Percentiles rank a stretch among this genome's conserved stretches.
Conservation (phyloP, 495 filamentous ascomycete species). For the Tuber brumale region DNA sequence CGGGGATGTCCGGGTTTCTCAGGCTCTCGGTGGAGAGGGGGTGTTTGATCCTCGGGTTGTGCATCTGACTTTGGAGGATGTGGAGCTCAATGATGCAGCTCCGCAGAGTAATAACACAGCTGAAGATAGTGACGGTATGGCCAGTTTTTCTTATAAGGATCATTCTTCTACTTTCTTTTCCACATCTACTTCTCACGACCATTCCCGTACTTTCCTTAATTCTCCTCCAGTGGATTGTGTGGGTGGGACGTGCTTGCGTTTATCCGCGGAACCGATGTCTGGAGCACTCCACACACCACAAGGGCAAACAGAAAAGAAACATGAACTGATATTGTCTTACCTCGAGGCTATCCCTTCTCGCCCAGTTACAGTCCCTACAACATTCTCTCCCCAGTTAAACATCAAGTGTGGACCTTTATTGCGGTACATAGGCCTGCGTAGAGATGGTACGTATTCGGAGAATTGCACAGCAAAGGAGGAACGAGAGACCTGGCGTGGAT, state of each 20-base stretch:
- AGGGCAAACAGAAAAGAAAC: conserved; percentile 25
- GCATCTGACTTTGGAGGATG: conserved; percentile 36
- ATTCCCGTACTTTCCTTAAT: neutral
- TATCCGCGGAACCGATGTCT: neutral
- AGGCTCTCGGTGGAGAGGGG: conserved; percentile 14
- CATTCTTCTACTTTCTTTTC: conserved; percentile 13
- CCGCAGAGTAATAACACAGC: conserved; percentile 5
- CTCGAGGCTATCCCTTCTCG: conserved; percentile 35
- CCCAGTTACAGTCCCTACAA: conserved; percentile 51
- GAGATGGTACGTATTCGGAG: conserved; percentile 45
- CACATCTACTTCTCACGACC: neutral
- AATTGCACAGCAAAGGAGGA: conserved; percentile 45
- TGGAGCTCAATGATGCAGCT: conserved; percentile 12
- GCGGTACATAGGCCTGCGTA: conserved; percentile 75
- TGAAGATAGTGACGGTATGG: conserved; percentile 30
- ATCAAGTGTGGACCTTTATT: conserved; percentile 85
- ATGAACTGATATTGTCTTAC: conserved; percentile 37
- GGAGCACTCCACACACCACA: neutral
- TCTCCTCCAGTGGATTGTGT: neutral
- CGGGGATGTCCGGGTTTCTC: conserved; percentile 9
- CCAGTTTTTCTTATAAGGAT: conserved; percentile 5
- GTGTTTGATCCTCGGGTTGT: conserved; percentile 31
- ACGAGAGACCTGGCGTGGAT: conserved; percentile 84
- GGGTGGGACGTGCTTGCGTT: neutral
- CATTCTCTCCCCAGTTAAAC: conserved; percentile 75